Conservation (phyloP, 1,284 basidiomycete species). For the Neonothopanus nambi region DNA sequence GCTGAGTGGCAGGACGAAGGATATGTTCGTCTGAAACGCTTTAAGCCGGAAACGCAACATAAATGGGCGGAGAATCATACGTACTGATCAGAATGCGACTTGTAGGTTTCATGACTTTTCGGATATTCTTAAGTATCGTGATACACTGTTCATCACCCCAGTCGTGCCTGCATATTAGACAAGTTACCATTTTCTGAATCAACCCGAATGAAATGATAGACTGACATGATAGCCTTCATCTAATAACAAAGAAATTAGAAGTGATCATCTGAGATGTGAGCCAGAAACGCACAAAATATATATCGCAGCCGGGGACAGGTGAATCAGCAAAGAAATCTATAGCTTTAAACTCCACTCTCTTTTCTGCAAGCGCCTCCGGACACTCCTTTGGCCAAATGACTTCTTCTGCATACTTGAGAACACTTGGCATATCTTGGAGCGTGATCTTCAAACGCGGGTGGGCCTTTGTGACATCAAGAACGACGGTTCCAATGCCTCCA, state of each 20-base stretch:
- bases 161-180: neutral
- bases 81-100: too few relatives aligned
- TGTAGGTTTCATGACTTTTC: too few relatives aligned
- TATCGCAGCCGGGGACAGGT: neutral
- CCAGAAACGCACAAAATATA: neutral
- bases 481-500: constrained; percentile 28
- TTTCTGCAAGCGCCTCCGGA: neutral
- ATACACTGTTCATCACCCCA: too few relatives aligned
- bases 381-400: neutral
- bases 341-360: neutral
- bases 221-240: neutral
- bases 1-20: neutral
- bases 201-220: neutral
- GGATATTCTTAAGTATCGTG: too few relatives aligned
- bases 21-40: too few relatives aligned
- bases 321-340: neutral
- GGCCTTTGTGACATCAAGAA: constrained; percentile 22
- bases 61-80: too few relatives aligned
- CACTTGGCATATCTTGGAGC: constrained; percentile 30
- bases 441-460: constrained; percentile 26
- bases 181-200: neutral
- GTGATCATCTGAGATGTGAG: neutral
- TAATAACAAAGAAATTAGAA: too few relatives aligned
- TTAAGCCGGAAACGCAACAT: too few relatives aligned
- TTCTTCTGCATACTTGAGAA: constrained; percentile 21